These are phyloP conservation scores for Sequoiadendron giganteum DNA, from an alignment of 75 land plant species.

Conservation along the genomic window DNA sequence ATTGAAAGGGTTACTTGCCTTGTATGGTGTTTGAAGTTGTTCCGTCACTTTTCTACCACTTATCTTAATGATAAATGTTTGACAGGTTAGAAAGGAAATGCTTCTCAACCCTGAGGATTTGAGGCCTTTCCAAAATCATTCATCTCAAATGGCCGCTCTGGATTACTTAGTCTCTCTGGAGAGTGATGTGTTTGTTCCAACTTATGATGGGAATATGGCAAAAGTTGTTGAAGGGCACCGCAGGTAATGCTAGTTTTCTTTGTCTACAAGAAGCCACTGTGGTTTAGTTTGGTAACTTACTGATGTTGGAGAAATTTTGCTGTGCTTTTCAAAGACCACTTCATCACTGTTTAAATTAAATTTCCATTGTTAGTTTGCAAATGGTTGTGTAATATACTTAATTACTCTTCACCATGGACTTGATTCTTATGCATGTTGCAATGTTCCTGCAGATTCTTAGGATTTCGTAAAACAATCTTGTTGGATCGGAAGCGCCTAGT, in stretches of 20 bases:
- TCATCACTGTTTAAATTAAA: neutral
- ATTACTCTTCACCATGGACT: neutral
- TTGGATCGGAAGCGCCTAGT: constrained; percentile 68
- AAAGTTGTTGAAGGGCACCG: constrained; percentile 65
- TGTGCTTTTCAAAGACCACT: neutral
- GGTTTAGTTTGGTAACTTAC: neutral
- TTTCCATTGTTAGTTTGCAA: neutral
- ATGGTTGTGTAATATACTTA: neutral
- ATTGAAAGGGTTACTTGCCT: neutral
- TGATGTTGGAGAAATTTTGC: neutral
- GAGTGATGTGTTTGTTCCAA: constrained; percentile 65
- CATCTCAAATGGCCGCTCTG: constrained; percentile 57
- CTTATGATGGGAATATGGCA: constrained; percentile 74
- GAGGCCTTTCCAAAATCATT: constrained; percentile 45
- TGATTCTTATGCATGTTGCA: neutral
- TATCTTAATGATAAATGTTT: neutral
- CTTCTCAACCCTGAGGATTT: constrained; percentile 39
- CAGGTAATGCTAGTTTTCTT: constrained; percentile 22
- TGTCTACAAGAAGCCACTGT: constrained; percentile 12
- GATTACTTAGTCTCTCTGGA: constrained; percentile 59
- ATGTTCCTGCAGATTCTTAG: constrained; percentile 59
- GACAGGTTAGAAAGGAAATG: constrained; percentile 55
- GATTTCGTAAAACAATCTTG: constrained; percentile 63
- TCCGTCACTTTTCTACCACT: neutral
- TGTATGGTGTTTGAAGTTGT: neutral